Conservation (phyloP, 2,329 filamentous ascomycete species). For the Aspergillus cejpii region DNA sequence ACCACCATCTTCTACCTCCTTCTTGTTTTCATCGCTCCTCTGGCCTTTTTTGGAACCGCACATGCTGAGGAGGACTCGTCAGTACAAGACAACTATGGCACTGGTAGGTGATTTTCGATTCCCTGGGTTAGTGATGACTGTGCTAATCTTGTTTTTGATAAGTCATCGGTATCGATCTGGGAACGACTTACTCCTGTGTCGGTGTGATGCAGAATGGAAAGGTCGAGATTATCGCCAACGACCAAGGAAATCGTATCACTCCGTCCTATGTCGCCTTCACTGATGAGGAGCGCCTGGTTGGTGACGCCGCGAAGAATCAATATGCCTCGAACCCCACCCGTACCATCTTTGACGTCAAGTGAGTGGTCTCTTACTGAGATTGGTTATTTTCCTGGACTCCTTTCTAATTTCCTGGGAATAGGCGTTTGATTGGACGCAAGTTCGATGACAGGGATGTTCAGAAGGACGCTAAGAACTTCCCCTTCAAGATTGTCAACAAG, state of each 20-base stretch:
- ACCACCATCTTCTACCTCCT: slow-evolving; percentile 86
- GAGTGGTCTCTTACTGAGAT: slow-evolving; percentile 37
- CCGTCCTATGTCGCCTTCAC: slow-evolving; percentile 95
- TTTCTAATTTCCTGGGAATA: slow-evolving; percentile 27
- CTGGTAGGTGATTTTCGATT: slow-evolving; percentile 45
- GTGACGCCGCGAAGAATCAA: slow-evolving; percentile 97
- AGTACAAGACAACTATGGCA: slow-evolving; percentile 68
- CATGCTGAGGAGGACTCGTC: slow-evolving; percentile 70
- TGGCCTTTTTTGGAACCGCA: slow-evolving; percentile 72
- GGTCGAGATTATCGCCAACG: slow-evolving; percentile 92
- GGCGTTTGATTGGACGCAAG: slow-evolving; percentile 80
- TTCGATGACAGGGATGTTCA: slow-evolving; percentile 80
- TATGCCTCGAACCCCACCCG: slow-evolving; percentile 69
- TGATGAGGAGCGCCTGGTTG: slow-evolving; percentile 92
- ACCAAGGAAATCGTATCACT: slow-evolving; percentile 94
- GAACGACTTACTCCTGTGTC: slow-evolving; percentile 80
- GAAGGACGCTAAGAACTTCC: slow-evolving; percentile 95
- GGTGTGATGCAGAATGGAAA: slow-evolving; percentile 95
- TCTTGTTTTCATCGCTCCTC: slow-evolving; percentile 74
- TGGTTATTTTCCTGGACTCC: no score
- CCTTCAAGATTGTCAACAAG: slow-evolving; percentile 87
- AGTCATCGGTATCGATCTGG: slow-evolving; percentile 93
- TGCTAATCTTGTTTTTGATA: neutral
- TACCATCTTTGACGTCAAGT: slow-evolving; percentile 80
- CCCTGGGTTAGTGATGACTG: neutral